Conservation (phyloP, 495 filamentous ascomycete genomes). For the Sabuloglossum arenarium region DNA sequence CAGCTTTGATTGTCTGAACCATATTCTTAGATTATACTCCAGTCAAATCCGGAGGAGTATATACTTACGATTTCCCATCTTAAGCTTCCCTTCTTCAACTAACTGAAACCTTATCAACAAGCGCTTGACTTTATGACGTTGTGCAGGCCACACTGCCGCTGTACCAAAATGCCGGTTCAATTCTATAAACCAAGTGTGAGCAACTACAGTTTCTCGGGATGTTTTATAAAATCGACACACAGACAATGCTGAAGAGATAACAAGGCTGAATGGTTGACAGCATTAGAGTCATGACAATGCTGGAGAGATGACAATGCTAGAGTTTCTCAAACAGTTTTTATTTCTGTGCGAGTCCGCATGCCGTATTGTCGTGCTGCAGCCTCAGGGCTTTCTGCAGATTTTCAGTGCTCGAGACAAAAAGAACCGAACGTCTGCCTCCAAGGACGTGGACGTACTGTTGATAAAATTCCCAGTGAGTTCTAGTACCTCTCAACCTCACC, state of each 20-base stretch:
- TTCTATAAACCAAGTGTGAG: neutral
- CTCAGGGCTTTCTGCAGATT: neutral
- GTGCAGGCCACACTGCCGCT: too few species aligned
- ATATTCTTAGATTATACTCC: too few species aligned
- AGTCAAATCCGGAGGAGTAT: too few species aligned
- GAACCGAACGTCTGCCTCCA: neutral
- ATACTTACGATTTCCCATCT: too few species aligned
- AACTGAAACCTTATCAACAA: too few species aligned
- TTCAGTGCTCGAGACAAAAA: neutral
- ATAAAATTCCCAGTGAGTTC: neutral
- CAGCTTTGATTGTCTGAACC: constrained; percentile 91
- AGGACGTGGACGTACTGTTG: neutral
- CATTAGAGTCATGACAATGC: too few species aligned
- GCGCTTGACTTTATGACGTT: too few species aligned
- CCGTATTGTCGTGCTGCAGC: neutral
- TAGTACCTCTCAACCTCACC: too few species aligned
- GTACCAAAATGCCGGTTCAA: neutral
- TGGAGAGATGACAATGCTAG: neutral
- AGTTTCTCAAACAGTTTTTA: neutral
- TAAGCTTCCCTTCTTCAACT: too few species aligned
- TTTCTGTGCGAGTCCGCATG: neutral
- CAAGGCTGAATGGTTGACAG: too few species aligned
- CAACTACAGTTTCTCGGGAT: neutral
- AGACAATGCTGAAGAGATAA: too few species aligned
- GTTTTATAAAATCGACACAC: neutral